Evolutionary conservation across 2,329 filamentous ascomycete genomes (phyloP), one percentile per base, ranked within the genome.

Genomic region (Pseudogymnoascus sp.): DNA sequence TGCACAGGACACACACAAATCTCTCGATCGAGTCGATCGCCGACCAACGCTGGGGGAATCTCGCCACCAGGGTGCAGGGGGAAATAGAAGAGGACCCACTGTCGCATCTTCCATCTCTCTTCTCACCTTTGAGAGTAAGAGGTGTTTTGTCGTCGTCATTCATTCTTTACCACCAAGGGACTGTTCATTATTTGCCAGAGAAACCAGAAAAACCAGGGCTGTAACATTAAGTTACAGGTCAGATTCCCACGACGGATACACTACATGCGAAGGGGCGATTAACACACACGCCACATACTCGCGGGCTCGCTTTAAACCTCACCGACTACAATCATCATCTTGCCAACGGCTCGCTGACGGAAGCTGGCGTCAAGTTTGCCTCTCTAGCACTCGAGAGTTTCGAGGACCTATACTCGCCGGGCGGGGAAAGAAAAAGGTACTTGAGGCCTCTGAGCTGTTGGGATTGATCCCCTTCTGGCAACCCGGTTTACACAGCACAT

Each of bases 391-490:
- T 52, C 15, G 45, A 52, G 45, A 10, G 13, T 18, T 52, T 52
- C 45, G 45, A 52, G 45, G 45, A 23, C 23, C 23, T 30, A 52
- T 52, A 52, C 45, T 52, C 45, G 45, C 5, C 9, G n/a, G n/a
- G 45, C n/a, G 26, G 26, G 45, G 26, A 30, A 52, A 52, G 18
- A 26, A n/a, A 30, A 30, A 52, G 45, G 45, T 30, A 52, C 45
- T 30, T 52, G 26, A 26, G n/a, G 23, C 45, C 45, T 30, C 9
- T 52, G 15, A 52, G 45, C 15, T 52, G 45, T 9, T 52, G 45
- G 45, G 45, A 52, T 57, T 37, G 55, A 35, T 38, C 26, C 55
- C 55, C 55, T 18, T 57, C 55, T 57, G 55, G 55, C n/a, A 57
- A 57, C 23, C 55, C 55, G 55, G 55, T 57, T 7, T 19, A 37